phyloP scores from a whole-genome alignment of 495 filamentous ascomycete genomes.

The Hapsidospora chrysogenum region DNA sequence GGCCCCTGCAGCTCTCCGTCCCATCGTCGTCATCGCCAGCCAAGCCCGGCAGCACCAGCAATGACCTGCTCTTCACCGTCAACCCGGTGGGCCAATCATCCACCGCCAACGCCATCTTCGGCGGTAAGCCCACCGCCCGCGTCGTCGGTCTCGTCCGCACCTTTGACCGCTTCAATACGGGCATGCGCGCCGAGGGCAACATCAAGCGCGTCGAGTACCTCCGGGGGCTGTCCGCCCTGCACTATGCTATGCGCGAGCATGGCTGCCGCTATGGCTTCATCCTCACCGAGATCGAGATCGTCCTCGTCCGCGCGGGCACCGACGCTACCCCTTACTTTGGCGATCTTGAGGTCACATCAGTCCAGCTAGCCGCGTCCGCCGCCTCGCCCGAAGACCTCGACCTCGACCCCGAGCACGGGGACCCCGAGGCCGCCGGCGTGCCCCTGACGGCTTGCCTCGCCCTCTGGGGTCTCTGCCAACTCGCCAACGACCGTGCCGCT shows the following conservation, averaged over 20 bases:
- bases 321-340: slow-evolving; percentile 69
- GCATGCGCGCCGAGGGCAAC: slow-evolving; percentile 71
- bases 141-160: slow-evolving; percentile 78
- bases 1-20: slow-evolving; percentile 40
- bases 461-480: slow-evolving; percentile 49
- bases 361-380: slow-evolving; percentile 27
- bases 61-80: slow-evolving; percentile 56
- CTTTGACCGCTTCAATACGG: slow-evolving; percentile 86
- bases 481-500: slow-evolving; percentile 57
- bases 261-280: slow-evolving; percentile 88
- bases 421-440: slow-evolving; percentile 17
- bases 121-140: slow-evolving; percentile 56
- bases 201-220: slow-evolving; percentile 73
- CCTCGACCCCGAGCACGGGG: slow-evolving; percentile 12
- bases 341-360: slow-evolving; percentile 56
- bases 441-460: slow-evolving; percentile 39
- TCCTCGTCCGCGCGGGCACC: slow-evolving; percentile 67
- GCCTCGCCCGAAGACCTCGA: slow-evolving; percentile 7
- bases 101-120: slow-evolving; percentile 38
- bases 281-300: slow-evolving; percentile 84
- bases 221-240: slow-evolving; percentile 64
- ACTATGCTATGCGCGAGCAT: slow-evolving; percentile 82
- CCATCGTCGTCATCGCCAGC: slow-evolving; percentile 35
- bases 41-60: slow-evolving; percentile 32
- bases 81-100: slow-evolving; percentile 35